Evolutionary conservation across 352 stramenopile genomes (phyloP), one percentile per base, ranked within the genome.

Genomic region (Pythium chondricola): DNA sequence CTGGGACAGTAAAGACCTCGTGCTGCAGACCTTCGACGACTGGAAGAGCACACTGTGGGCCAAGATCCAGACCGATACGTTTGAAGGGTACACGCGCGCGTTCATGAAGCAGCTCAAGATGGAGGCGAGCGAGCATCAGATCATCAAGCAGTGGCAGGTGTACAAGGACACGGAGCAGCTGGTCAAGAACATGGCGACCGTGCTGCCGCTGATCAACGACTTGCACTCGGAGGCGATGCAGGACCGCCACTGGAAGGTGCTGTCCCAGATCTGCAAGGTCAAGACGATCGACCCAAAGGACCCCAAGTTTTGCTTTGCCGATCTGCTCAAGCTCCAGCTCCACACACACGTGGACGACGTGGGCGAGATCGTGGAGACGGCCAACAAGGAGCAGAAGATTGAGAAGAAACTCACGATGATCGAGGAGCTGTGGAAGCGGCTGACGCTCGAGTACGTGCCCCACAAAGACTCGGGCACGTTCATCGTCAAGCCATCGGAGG

Each of bases 161-260:
- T 92, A 91, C 65, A 91, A 92, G 40, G 83, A 95, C 44, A 84
- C 75, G 0, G 82, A 95, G 42, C 73, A 91, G 52, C 62, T 91
- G 7, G 83, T 90, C 16, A 95, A 93, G 59, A 92, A 95, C 49
- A 93, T 93, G 83, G 63, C 80, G 25, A 80, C 73, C 0, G 83
- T 95, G 2, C 40, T 95, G 7, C 82, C 83, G 6, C 63, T 98
- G 13, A 95, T 98, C 59, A 96, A 97, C 45, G 95, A 98, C 44
- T 69, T 98, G 29, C 93, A 98, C 67, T 97, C 87, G 2, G 83
- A 97, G 47, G 85, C 92, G 22, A 98, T 98, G 75, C 84, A 96
- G 45, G 67, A 94, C 39, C 85, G 94, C 4, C 94, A 98, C 68
- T 98, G 94, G 94, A 85, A 88, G 53, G 81, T 75, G 10, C 53